Percentiles rank a stretch among this genome's conserved stretches.
Conservation (phyloP, 805 yeast genomes). For the Candida endomychidarum region DNA sequence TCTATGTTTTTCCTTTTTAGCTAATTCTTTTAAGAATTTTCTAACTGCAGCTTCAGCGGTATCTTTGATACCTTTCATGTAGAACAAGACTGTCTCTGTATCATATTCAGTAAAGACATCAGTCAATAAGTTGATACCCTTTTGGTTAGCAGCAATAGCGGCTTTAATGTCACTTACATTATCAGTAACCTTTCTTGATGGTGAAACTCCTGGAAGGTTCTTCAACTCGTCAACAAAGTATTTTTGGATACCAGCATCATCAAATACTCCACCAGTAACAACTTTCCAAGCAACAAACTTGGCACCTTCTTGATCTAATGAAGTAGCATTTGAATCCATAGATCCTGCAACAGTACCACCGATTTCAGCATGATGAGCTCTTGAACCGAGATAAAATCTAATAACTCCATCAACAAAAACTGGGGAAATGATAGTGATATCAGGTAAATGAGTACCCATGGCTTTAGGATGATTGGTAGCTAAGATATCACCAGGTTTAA, state of each 20-base stretch:
- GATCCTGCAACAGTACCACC: conserved; percentile 25
- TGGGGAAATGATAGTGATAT: conserved; percentile 35
- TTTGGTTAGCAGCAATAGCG: conserved; percentile 82
- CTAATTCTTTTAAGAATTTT: conserved; percentile 20
- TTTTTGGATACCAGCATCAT: conserved; percentile 17
- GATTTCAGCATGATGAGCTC: conserved; percentile 27
- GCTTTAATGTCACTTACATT: conserved; percentile 63
- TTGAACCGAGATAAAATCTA: conserved; percentile 18
- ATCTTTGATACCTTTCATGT: conserved; percentile 80
- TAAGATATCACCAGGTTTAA: conserved; percentile 72
- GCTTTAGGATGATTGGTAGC: conserved; percentile 79
- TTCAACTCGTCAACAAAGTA: conserved; percentile 15
- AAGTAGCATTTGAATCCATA: conserved; percentile 18
- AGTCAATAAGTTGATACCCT: conserved; percentile 67
- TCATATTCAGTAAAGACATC: conserved; percentile 62
- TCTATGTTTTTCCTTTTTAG: conserved; percentile 46
- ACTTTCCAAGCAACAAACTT: conserved; percentile 18
- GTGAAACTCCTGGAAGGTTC: conserved; percentile 27
- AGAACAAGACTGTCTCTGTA: conserved; percentile 57
- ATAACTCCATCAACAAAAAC: conserved; percentile 19
- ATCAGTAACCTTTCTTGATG: conserved; percentile 20
- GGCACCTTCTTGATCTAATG: conserved; percentile 20
- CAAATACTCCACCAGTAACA: conserved; percentile 17
- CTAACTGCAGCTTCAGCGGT: conserved; percentile 74
- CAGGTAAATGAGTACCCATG: conserved; percentile 89